Conservation (phyloP, 1,284 basidiomycete genomes). For the Ceratobasidium sp. region DNA sequence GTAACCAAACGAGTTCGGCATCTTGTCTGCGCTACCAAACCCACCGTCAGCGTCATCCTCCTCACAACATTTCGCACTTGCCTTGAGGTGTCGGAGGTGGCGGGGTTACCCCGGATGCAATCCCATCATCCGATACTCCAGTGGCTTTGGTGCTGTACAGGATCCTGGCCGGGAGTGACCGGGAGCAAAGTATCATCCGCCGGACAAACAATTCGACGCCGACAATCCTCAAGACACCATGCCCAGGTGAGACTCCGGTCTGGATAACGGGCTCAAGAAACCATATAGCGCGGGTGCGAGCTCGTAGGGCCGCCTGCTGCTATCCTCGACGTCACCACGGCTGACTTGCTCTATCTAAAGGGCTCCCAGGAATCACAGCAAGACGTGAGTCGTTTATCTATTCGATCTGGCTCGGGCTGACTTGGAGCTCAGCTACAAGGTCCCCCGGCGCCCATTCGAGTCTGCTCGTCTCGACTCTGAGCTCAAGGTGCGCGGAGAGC, state of each 20-base stretch:
- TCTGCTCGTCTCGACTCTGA: slow-evolving; percentile 98
- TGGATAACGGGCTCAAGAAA: slow-evolving; percentile 28
- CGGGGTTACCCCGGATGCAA: slow-evolving; percentile 50
- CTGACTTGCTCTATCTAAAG: slow-evolving; percentile 58
- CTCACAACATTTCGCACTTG: slow-evolving; percentile 50
- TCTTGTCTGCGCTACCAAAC: slow-evolving; percentile 61
- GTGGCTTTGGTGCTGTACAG: slow-evolving; percentile 32
- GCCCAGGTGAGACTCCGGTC: slow-evolving; percentile 62
- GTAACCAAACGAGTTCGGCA: slow-evolving; percentile 99
- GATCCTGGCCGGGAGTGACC: slow-evolving; percentile 8
- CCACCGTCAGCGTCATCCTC: slow-evolving; percentile 19
- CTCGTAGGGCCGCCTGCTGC: slow-evolving; percentile 37
- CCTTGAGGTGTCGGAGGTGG: slow-evolving; percentile 59
- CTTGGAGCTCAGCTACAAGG: slow-evolving; percentile 78
- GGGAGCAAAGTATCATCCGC: slow-evolving; percentile 26
- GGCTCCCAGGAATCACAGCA: slow-evolving; percentile 86
- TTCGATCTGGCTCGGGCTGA: slow-evolving; percentile 40
- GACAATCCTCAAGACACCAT: slow-evolving; percentile 62
- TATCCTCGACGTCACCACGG: slow-evolving; percentile 6
- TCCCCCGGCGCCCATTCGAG: slow-evolving; percentile 97
- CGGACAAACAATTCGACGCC: slow-evolving; percentile 16
- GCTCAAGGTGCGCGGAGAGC: slow-evolving; percentile 78
- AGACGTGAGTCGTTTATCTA: slow-evolving; percentile 70
- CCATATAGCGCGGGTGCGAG: slow-evolving; percentile 29
- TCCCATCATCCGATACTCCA: slow-evolving; percentile 6